Evolutionary conservation across 306 rosid species (phyloP).

Genomic region (Fragaria ananassa): DNA sequence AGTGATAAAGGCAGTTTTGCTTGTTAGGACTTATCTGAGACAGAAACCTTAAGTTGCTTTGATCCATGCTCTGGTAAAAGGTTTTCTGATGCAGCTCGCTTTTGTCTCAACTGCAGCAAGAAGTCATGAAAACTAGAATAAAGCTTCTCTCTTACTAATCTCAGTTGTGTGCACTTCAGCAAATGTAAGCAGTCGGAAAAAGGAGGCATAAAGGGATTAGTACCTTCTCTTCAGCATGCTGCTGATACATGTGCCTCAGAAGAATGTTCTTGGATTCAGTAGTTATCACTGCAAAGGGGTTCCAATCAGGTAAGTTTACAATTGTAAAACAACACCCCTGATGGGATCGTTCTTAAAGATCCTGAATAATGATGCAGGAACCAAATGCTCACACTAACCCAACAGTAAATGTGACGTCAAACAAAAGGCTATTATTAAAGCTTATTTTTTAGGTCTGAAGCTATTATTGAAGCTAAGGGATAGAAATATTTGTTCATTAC

Average conservation of each 20-base stretch:
- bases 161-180: background rate
- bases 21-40: constrained; percentile 17
- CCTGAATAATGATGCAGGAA: background rate
- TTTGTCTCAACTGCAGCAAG: constrained; percentile 66
- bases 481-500: constrained; percentile 30
- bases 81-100: constrained; percentile 72
- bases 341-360: background rate
- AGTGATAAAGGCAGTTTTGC: constrained; percentile 1
- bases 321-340: background rate
- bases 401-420: background rate
- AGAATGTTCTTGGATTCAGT: constrained; percentile 76
- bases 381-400: background rate
- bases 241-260: constrained; percentile 79
- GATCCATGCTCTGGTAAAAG: constrained; percentile 66
- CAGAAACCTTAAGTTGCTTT: constrained; percentile 66
- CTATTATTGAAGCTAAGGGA: background rate
- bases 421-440: background rate
- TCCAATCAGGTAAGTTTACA: constrained; percentile 26
- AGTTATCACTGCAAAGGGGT: constrained; percentile 59
- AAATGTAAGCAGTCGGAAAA: background rate
- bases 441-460: background rate
- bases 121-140: constrained; percentile 17
- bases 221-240: constrained; percentile 54
- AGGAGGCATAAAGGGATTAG: constrained; percentile 10
- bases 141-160: background rate